phyloP scores from a whole-genome alignment of 768 basidiomycete genomes.

The Boletus sp. region DNA sequence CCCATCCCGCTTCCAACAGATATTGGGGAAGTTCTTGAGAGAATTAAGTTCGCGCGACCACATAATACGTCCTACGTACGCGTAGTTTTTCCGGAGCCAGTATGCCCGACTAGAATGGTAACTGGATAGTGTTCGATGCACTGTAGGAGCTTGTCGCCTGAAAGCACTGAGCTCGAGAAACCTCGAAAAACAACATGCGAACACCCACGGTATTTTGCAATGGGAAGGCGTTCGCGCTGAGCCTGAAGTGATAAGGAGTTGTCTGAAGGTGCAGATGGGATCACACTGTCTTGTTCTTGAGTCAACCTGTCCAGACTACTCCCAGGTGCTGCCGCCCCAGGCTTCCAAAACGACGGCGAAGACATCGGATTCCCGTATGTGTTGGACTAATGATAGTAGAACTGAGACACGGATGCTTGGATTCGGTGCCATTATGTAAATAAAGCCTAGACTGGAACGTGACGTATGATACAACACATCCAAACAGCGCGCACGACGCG shows the following conservation, averaged over 20 bases:
- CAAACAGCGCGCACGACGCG: too few relatives aligned
- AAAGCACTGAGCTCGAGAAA: neutral
- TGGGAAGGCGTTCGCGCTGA: slow-evolving; percentile 85
- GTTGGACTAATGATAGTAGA: neutral
- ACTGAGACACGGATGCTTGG: too few relatives aligned
- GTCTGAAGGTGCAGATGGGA: slow-evolving; percentile 62
- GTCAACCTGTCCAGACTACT: slow-evolving; percentile 83
- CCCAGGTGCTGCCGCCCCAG: slow-evolving; percentile 80
- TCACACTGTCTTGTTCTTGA: slow-evolving; percentile 69
- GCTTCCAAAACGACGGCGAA: slow-evolving; percentile 83
- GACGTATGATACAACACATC: too few relatives aligned
- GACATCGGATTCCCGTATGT: slow-evolving; percentile 35
- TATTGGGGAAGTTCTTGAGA: slow-evolving; percentile 90
- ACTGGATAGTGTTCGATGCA: slow-evolving; percentile 83
- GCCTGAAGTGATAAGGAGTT: slow-evolving; percentile 63
- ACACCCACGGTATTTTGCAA: slow-evolving; percentile 76
- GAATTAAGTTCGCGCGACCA: slow-evolving; percentile 1
- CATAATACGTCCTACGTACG: slow-evolving; percentile 51
- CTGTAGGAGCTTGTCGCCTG: slow-evolving; percentile 79
- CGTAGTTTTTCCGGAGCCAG: slow-evolving; percentile 97
- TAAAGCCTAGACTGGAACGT: too few relatives aligned
- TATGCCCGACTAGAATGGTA: slow-evolving; percentile 89
- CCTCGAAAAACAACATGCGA: slow-evolving; percentile 20
- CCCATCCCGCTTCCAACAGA: slow-evolving; percentile 92
- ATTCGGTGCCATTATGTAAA: too few relatives aligned